phyloP scores from a whole-genome alignment of 495 filamentous ascomycete genomes.

The Xylaria cubensis region DNA sequence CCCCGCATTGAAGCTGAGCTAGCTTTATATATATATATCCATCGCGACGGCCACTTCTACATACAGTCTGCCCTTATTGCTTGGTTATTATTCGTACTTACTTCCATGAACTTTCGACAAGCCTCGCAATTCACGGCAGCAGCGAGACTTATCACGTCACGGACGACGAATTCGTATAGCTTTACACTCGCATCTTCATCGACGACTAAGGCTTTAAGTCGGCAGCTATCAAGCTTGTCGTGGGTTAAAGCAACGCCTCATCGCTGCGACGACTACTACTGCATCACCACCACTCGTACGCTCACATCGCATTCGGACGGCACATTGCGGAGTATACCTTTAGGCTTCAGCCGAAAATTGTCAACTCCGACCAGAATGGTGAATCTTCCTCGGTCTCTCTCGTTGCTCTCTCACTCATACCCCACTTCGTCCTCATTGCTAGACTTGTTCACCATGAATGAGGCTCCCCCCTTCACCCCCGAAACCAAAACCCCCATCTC shows the following conservation, averaged over 20 bases:
- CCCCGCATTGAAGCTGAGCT: neutral
- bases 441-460: neutral
- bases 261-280: neutral
- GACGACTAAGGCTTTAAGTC: neutral
- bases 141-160: neutral
- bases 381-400: neutral
- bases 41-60: neutral
- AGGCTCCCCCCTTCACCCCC: neutral
- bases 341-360: neutral
- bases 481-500: neutral
- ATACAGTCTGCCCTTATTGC: neutral
- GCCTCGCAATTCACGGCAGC: neutral
- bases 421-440: neutral
- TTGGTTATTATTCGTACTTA: neutral
- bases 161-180: neutral
- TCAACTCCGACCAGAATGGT: constrained; percentile 18
- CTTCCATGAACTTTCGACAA: neutral
- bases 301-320: neutral
- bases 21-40: neutral
- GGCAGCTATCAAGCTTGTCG: neutral
- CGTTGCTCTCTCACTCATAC: neutral
- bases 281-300: too few species aligned
- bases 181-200: neutral
- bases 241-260: neutral
- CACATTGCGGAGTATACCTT: neutral